Evolutionary conservation across 2,329 filamentous ascomycete species (phyloP).

Genomic region (Pseudogymnoascus sp.): DNA sequence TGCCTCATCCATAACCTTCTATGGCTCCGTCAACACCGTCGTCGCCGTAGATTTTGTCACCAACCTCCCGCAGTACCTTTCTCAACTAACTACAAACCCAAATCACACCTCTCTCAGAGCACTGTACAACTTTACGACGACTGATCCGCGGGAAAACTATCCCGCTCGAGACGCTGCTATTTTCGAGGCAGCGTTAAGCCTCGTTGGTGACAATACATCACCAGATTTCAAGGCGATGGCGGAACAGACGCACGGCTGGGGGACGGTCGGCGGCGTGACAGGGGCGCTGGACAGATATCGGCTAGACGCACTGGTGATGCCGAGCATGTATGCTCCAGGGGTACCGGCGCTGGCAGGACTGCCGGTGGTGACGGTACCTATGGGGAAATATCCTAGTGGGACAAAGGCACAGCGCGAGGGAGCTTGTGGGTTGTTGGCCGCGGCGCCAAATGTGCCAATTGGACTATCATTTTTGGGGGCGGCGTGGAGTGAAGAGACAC

Average conservation of each 20-base stretch:
- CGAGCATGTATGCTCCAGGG: constrained; percentile 40
- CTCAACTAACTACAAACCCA: constrained; percentile 49
- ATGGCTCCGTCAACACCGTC: constrained; percentile 34
- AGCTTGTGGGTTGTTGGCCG: constrained; percentile 12
- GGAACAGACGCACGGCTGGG: neutral
- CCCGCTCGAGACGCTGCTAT: constrained; percentile 49
- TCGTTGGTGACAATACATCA: constrained; percentile 48
- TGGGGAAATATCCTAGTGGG: constrained; percentile 47
- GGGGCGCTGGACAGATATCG: constrained; percentile 49
- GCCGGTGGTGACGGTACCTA: constrained; percentile 55
- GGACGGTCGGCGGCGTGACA: constrained; percentile 44
- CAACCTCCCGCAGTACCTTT: constrained; percentile 50
- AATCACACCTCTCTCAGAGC: constrained; percentile 43
- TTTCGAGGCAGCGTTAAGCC: constrained; percentile 47
- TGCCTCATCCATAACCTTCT: constrained; percentile 25
- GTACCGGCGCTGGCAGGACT: constrained; percentile 49
- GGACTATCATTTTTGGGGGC: constrained; percentile 56
- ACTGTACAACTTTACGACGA: constrained; percentile 48
- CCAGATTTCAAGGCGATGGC: constrained; percentile 37
- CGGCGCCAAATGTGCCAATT: constrained; percentile 27
- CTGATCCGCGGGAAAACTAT: constrained; percentile 46
- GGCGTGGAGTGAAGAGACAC: constrained; percentile 51
- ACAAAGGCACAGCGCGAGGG: constrained; percentile 26
- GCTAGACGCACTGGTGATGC: constrained; percentile 55
- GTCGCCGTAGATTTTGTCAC: constrained; percentile 52